Evolutionary conservation across 164 flowering plant species (phyloP), one percentile per base, ranked within the genome.

Genomic region (Magnolia officinalis): DNA sequence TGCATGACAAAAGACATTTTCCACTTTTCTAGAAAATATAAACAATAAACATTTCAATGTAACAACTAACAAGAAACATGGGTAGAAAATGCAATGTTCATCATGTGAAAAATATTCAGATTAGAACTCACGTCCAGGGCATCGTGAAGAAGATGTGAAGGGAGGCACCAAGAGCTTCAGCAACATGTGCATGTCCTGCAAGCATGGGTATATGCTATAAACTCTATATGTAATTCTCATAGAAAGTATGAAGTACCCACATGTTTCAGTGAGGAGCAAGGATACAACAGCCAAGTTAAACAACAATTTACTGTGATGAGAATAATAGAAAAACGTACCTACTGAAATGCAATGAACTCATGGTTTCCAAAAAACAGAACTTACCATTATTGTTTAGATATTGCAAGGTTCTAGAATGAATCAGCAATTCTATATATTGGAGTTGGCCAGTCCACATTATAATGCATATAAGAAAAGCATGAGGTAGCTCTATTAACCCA

Each of bases 121-220:
- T 58, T 31, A 23, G 67, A 50, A 89, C 99, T 92, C 80, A 96
- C 98, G 99, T 96, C 99, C 99, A 96, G 26, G 99, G 98, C 98
- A 92, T 96, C 69, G 99, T 93, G 83, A 93, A 96, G 84, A 93
- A 93, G 64, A 96, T 93, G 82, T 96, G 99, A 75, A 96, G 84
- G 51, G 99, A 98, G 52, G 93, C 90, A 49, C 90, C 91, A 78
- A 95, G 96, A 85, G 98, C 97, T 91, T 95, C 99, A 74, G 97
- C 97, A 82, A 92, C 89, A 85, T 95, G 99, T 66, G 89, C 87
- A 87, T 93, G 98, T 69, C 99, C 99, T 80, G 75, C 77, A 75
- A 66, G 9, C 61, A 55, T 11, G 16, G 50, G 14, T 31, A 68
- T 18, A 68, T 68, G 71, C 16, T 68, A 26, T 14, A 68, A 68